Evolutionary conservation across 2,329 filamentous ascomycete species (phyloP), one percentile per base, ranked within the genome.

Genomic region (Verticillium zaregamsianum): DNA sequence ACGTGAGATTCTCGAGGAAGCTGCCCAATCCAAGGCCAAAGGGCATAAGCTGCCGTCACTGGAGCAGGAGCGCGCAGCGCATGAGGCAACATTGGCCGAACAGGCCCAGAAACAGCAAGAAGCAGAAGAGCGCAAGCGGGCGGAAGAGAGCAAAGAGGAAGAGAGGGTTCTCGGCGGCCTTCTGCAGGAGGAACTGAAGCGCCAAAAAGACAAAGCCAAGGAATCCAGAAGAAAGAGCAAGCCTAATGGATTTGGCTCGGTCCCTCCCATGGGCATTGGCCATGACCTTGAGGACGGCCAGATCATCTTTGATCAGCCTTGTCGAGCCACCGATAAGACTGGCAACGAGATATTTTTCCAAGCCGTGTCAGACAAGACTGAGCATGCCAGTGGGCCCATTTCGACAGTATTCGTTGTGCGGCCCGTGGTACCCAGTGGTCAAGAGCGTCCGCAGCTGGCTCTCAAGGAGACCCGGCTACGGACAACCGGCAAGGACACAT

Each of bases 11-110:
- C 82, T 98, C 4, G 92, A 97, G 74, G 91, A 96, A 73, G 92
- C 92, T n/a, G 91, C 92, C 1, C 82, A 88, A 66, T 87, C 88
- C 32, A 90, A 90, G 67, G 89, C 90, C 57, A 86, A 89, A 61
- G 90, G 92, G 35, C 85, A 88, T 61, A 85, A 92, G 64, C 79
- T 97, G 17, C 93, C 92, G 1, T 97, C 92, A 35, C 80, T 98
- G 7, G 92, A 96, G 70, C 92, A 96, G 69, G 93, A 98, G 74
- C 86, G 93, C 45, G 92, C 90, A 32, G 87, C 87, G 15, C 92
- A 96, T 65, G 91, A 96, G 76, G 90, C 90, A 25, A 86, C 85
- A 28, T 80, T 91, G 32, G 86, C 86, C 55, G 82, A 82, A 69
- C 76, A 86, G 59, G 90, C 83, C 67, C 78, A 79, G 74, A 83